Conservation (phyloP, 495 filamentous ascomycete genomes). For the Sabuloglossum arenarium region DNA sequence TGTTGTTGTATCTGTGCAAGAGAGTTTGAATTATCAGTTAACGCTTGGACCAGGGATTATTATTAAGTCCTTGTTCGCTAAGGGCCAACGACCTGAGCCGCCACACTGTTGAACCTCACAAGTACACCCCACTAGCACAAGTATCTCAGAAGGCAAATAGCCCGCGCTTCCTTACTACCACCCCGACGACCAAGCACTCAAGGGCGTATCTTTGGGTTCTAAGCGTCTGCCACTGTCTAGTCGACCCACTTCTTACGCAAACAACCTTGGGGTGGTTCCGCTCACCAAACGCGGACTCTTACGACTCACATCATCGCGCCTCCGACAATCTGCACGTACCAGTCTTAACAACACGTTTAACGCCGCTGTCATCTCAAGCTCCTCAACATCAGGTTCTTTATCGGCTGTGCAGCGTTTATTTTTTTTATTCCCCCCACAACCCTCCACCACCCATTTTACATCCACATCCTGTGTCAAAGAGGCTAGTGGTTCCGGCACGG, state of each 20-base stretch:
- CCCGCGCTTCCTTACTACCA: not conserved
- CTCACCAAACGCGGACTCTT: not conserved
- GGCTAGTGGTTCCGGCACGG: not conserved
- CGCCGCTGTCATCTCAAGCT: not conserved
- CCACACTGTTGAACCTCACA: slow-evolving; percentile 1
- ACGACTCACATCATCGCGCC: not conserved
- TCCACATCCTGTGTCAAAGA: not conserved
- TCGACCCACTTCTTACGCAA: not conserved
- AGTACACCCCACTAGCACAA: not conserved
- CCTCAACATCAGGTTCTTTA: not conserved
- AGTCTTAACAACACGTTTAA: too few relatives aligned
- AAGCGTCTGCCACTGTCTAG: not conserved
- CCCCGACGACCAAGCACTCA: not conserved
- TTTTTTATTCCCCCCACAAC: not conserved
- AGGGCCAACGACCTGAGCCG: not conserved
- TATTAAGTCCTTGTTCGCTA: not conserved
- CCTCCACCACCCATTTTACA: not conserved
- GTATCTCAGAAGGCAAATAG: not conserved
- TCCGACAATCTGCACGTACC: too few relatives aligned
- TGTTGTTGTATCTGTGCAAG: not conserved
- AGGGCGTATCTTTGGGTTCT: not conserved
- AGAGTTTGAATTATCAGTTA: not conserved
- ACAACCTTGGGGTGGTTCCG: not conserved
- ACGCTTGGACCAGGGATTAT: not conserved
- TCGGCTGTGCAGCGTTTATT: not conserved